A percentile compares a stretch with the other conserved stretches of the same genome.
Conservation (phyloP, 176 grass and related monocot genomes). For the Aegilops sharonensis region DNA sequence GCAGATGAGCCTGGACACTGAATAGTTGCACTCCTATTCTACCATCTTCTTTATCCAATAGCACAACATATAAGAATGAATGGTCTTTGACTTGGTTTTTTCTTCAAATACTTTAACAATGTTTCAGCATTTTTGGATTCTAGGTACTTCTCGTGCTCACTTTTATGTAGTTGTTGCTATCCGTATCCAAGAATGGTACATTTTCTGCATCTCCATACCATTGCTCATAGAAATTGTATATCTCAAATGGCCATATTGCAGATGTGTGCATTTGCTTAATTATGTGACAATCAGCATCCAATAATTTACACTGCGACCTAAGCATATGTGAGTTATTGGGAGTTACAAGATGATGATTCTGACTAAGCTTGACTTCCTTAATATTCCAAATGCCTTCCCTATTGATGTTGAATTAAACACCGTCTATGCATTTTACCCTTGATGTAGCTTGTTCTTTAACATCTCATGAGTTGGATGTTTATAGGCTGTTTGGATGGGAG, state of each 20-base stretch:
- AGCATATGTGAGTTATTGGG: neutral
- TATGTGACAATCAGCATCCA: neutral
- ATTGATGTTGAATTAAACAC: neutral
- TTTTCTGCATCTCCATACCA: neutral
- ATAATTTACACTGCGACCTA: neutral
- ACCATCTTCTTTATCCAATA: conserved; percentile 45
- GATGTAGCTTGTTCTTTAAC: neutral
- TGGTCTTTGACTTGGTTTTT: conserved; percentile 36
- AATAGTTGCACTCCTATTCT: too few species aligned
- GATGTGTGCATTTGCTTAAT: neutral
- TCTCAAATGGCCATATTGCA: neutral
- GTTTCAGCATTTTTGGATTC: neutral
- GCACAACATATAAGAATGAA: conserved; percentile 19
- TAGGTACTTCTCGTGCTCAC: neutral
- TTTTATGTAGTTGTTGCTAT: neutral
- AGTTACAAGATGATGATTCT: neutral
- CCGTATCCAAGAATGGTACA: neutral
- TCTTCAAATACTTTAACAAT: conserved; percentile 3
- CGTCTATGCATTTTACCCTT: neutral
- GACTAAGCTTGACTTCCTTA: neutral
- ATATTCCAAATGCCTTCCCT: neutral
- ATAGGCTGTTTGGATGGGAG: too few species aligned
- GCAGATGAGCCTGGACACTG: too few species aligned
- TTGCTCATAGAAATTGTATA: neutral
- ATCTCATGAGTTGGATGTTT: neutral